Conservation (phyloP, 192 early-diverging fungal species). For the Entophlyctis luteolus region DNA sequence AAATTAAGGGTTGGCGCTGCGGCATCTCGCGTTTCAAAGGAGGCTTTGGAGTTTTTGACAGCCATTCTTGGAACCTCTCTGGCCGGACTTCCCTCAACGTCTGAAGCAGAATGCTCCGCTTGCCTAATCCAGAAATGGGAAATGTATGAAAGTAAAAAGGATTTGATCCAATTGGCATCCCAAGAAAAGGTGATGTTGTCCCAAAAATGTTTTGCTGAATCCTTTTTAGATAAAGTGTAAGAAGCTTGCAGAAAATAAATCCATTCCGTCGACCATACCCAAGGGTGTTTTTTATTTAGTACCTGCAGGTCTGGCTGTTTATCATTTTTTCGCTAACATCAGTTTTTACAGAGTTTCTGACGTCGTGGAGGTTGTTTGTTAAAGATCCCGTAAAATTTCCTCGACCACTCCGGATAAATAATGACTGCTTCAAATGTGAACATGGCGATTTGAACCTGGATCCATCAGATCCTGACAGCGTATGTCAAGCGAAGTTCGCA, state of each 20-base stretch:
- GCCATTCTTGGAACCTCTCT: neutral
- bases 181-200: neutral
- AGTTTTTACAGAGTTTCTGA: neutral
- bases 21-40: too few species aligned
- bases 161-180: neutral
- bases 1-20: too few species aligned
- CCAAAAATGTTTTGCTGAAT: neutral
- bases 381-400: neutral
- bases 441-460: neutral
- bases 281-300: neutral
- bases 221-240: neutral
- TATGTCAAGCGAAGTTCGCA: too few species aligned
- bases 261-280: neutral
- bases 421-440: neutral
- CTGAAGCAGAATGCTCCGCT: neutral
- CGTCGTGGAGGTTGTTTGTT: neutral
- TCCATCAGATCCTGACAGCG: neutral
- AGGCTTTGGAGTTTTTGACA: conserved; percentile 15
- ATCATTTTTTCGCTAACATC: neutral
- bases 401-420: neutral
- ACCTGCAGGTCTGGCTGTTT: conserved; percentile 1
- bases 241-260: neutral
- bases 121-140: neutral
- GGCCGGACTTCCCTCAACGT: neutral
- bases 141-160: neutral